A percentile compares a stretch with the other conserved stretches of the same genome.
Evolutionary conservation across 108 stramenopile species (phyloP).

Genomic region (Stephanodiscus minutulus): DNA sequence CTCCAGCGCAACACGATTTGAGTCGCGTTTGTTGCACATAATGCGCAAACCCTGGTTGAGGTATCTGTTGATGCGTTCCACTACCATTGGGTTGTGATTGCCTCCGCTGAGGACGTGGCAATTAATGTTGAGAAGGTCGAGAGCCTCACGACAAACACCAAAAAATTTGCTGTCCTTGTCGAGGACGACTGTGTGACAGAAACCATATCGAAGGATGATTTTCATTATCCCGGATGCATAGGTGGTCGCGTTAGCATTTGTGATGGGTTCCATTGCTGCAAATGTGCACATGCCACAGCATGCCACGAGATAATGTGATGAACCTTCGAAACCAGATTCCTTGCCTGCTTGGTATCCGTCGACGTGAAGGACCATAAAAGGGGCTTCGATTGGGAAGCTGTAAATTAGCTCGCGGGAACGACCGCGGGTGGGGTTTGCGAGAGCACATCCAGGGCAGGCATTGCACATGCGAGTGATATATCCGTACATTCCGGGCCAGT

Average conservation of each 20-base stretch:
- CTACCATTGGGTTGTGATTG: constrained; percentile 21
- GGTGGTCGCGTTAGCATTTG: not conserved
- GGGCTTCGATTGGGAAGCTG: not conserved
- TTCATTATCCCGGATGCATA: not conserved
- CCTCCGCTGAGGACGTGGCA: not conserved
- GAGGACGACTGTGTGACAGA: constrained; percentile 3
- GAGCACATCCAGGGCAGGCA: not conserved
- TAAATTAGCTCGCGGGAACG: not conserved
- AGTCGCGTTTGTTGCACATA: not conserved
- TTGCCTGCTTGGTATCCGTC: not conserved
- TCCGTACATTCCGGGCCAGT: not conserved
- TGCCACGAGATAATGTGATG: not conserved
- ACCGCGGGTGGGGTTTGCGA: not conserved
- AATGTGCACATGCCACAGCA: constrained; percentile 12
- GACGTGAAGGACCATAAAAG: not conserved
- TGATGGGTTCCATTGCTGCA: not conserved
- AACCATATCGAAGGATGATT: not conserved
- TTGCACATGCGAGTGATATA: not conserved
- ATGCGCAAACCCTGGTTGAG: constrained; percentile 13
- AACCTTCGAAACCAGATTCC: not conserved
- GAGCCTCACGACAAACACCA: constrained; percentile 2
- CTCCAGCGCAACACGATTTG: not conserved
- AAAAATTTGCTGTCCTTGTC: constrained; percentile 3
- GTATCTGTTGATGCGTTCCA: constrained; percentile 20
- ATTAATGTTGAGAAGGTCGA: constrained; percentile 1